phyloP scores from a whole-genome alignment of 106 monocot genomes.

The Amphibolis antarctica region DNA sequence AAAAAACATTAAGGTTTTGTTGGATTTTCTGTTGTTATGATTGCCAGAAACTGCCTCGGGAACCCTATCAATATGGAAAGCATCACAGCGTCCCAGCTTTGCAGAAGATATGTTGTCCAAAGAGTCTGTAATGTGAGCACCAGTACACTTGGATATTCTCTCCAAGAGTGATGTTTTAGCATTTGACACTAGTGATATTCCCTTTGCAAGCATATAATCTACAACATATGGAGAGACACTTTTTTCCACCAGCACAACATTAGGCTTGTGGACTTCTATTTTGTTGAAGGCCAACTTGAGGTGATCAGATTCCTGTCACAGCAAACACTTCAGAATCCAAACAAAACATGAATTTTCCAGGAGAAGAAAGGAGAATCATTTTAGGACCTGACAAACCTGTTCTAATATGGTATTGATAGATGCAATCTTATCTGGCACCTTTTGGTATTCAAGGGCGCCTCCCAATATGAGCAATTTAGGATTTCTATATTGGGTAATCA shows the following conservation, averaged over 20 bases:
- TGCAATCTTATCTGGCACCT: constrained; percentile 55
- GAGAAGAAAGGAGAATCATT: neutral
- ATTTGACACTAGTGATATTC: constrained; percentile 88
- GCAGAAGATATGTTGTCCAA: constrained; percentile 53
- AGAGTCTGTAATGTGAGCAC: constrained; percentile 62
- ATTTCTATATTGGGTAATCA: constrained; percentile 72
- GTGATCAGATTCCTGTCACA: constrained; percentile 56
- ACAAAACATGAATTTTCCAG: neutral
- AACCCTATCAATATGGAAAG: constrained; percentile 55
- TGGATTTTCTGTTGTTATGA: constrained; percentile 35
- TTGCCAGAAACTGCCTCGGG: constrained; percentile 20
- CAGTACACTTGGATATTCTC: constrained; percentile 76
- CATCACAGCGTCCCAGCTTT: constrained; percentile 60
- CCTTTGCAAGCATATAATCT: constrained; percentile 69
- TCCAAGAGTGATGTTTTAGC: constrained; percentile 70
- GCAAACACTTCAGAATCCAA: neutral
- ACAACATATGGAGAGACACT: constrained; percentile 79
- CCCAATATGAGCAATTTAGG: constrained; percentile 70
- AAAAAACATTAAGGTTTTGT: constrained; percentile 83
- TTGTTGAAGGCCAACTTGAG: constrained; percentile 47
- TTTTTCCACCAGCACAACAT: constrained; percentile 87
- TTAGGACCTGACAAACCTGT: constrained; percentile 47
- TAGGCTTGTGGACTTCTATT: constrained; percentile 60
- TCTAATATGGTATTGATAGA: constrained; percentile 64
- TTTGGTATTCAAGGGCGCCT: constrained; percentile 79